A percentile compares a stretch with the other conserved stretches of the same genome.
Evolutionary conservation across 139 green algal genomes (phyloP).

Genomic region (Desmodesmus armatus): DNA sequence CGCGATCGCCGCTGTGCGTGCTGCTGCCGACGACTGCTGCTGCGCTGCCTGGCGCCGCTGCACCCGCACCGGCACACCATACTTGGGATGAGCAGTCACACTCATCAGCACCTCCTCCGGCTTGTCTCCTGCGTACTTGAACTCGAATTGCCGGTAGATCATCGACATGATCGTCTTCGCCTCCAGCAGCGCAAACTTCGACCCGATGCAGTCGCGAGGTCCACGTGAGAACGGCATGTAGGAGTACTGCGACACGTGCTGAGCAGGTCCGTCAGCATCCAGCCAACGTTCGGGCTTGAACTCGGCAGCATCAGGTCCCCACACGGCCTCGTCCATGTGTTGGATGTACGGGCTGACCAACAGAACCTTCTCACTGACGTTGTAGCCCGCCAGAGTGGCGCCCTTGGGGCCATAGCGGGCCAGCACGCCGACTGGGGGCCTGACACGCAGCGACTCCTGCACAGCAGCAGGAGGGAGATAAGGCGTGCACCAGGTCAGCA

Average conservation of each 20-base stretch:
- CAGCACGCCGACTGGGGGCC: slow-evolving; percentile 29
- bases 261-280: slow-evolving; percentile 7
- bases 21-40: not conserved
- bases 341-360: slow-evolving; percentile 42
- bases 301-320: slow-evolving; percentile 35
- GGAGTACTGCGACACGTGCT: slow-evolving; percentile 20
- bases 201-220: slow-evolving; percentile 41
- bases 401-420: slow-evolving; percentile 37
- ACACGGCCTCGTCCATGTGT: slow-evolving; percentile 34
- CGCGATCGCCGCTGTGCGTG: not conserved
- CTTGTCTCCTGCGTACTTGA: slow-evolving; percentile 19
- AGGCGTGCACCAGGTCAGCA: too few relatives aligned
- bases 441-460: slow-evolving; percentile 28
- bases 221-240: slow-evolving; percentile 49
- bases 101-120: slow-evolving; percentile 45
- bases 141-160: slow-evolving; percentile 27
- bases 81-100: slow-evolving; percentile 44
- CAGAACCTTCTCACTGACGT: slow-evolving; percentile 41
- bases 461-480: too few relatives aligned
- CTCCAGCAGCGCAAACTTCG: slow-evolving; percentile 47
- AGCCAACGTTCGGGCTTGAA: slow-evolving; percentile 38
- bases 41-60: not conserved
- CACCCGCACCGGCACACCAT: slow-evolving; percentile 32
- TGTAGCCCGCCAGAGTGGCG: slow-evolving; percentile 15
- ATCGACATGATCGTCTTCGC: slow-evolving; percentile 39